Conservation (phyloP, 805 yeast genomes). For the Kazachstania africana region DNA sequence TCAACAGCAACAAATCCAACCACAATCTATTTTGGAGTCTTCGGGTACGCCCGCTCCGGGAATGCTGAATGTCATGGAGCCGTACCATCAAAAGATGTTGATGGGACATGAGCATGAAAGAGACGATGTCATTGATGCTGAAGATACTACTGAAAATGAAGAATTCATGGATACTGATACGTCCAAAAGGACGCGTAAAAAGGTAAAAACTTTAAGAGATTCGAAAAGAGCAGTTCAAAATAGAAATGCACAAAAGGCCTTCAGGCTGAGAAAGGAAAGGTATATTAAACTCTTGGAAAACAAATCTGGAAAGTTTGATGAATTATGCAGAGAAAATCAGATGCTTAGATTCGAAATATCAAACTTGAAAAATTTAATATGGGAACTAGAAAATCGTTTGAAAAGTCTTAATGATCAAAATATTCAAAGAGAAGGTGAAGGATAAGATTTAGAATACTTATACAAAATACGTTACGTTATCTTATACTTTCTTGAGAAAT, state of each 20-base stretch:
- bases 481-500: too few species aligned
- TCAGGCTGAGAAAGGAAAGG: constrained; percentile 71
- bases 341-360: constrained; percentile 4
- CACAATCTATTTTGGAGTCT: too few species aligned
- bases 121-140: background rate
- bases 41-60: too few species aligned
- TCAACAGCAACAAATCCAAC: too few species aligned
- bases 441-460: too few species aligned
- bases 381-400: constrained; percentile 4
- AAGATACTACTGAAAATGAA: background rate
- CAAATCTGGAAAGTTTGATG: constrained; percentile 50
- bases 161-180: background rate
- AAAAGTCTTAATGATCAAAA: constrained; percentile 1
- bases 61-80: too few species aligned
- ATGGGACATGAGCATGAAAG: too few species aligned
- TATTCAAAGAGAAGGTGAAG: too few species aligned
- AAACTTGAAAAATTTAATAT: constrained; percentile 1
- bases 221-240: constrained; percentile 86
- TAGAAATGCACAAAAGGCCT: constrained; percentile 83
- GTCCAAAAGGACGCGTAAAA: constrained; percentile 1
- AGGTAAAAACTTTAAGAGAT: too few species aligned
- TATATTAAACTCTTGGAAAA: constrained; percentile 69
- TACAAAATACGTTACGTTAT: too few species aligned
- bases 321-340: constrained; percentile 38
- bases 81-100: too few species aligned